phyloP scores from a whole-genome alignment of 176 grass and related monocot species.

The Rhynchospora pubera region DNA sequence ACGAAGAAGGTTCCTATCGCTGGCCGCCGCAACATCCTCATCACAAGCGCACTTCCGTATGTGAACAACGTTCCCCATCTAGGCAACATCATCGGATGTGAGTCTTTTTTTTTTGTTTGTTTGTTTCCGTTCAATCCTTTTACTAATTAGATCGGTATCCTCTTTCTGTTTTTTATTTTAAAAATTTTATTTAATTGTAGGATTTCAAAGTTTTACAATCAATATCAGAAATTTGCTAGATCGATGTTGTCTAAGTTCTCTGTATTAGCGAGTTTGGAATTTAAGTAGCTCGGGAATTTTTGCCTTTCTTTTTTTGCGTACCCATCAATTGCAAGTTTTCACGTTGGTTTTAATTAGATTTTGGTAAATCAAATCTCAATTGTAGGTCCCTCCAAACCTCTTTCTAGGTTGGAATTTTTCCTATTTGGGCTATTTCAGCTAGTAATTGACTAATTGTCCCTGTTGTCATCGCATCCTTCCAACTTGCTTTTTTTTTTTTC shows the following conservation, averaged over 20 bases:
- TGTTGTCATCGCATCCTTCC: background rate
- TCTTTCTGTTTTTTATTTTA: background rate
- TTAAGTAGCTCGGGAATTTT: background rate
- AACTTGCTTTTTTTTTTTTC: background rate
- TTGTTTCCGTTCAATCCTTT: background rate
- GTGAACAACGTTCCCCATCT: conserved; percentile 54
- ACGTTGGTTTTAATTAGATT: background rate
- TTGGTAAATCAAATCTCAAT: background rate
- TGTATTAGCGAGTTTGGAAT: background rate
- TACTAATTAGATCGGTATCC: background rate
- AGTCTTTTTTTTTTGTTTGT: background rate
- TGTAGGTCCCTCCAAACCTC: background rate
- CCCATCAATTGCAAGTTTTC: background rate
- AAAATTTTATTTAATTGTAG: background rate
- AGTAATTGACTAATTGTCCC: too few species aligned
- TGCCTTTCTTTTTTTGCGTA: background rate
- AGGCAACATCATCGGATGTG: conserved; percentile 48
- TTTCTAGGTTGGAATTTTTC: background rate
- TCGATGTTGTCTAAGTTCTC: background rate
- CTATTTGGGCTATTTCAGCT: background rate
- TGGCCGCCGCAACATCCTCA: conserved; percentile 40
- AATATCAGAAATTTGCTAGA: background rate
- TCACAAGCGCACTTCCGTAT: conserved; percentile 48
- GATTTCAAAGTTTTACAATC: background rate
- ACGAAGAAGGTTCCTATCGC: conserved; percentile 29